Percentiles rank a stretch among this genome's conserved stretches.
These are phyloP conservation scores for Aspergillus luchuensis DNA, from an alignment of 2,329 filamentous ascomycete species.

Conservation along the genomic window DNA sequence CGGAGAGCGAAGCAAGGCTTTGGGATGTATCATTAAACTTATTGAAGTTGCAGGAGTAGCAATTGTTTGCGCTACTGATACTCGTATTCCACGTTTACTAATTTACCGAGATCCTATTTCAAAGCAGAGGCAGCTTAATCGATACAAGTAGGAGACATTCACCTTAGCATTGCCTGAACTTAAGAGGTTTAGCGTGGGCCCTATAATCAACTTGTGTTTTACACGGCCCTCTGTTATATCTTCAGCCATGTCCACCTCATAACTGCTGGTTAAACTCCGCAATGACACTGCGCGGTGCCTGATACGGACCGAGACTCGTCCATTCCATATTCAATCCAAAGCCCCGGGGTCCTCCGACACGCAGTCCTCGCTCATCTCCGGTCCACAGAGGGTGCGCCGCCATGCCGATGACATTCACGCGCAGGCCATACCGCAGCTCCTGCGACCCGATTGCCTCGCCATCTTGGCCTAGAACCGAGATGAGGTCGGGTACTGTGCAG, in stretches of 20 bases:
- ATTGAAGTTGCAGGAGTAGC: background rate
- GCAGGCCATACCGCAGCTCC: conserved; percentile 55
- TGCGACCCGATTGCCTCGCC: conserved; percentile 55
- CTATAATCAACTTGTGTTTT: no score
- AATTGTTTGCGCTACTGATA: no score
- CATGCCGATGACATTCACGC: conserved; percentile 54
- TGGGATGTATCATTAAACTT: conserved; percentile 4
- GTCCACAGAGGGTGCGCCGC: conserved; percentile 56
- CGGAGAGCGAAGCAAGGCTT: conserved; percentile 1
- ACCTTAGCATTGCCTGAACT: no score
- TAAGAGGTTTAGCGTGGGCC: no score
- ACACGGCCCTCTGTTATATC: no score
- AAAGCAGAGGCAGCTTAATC: no score
- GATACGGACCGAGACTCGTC: conserved; percentile 25
- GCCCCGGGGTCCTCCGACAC: conserved; percentile 44
- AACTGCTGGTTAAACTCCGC: conserved; percentile 1
- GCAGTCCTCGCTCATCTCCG: conserved; percentile 36
- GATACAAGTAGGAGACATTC: no score
- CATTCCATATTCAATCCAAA: conserved; percentile 33
- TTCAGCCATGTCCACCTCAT: background rate
- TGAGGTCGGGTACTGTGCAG: conserved; percentile 40
- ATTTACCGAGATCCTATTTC: no score
- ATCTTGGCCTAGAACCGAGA: conserved; percentile 45
- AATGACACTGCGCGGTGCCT: conserved; percentile 22
- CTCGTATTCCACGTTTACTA: no score